Evolutionary conservation across 108 stramenopile species (phyloP).

Genomic region (Conticribra guillardii): DNA sequence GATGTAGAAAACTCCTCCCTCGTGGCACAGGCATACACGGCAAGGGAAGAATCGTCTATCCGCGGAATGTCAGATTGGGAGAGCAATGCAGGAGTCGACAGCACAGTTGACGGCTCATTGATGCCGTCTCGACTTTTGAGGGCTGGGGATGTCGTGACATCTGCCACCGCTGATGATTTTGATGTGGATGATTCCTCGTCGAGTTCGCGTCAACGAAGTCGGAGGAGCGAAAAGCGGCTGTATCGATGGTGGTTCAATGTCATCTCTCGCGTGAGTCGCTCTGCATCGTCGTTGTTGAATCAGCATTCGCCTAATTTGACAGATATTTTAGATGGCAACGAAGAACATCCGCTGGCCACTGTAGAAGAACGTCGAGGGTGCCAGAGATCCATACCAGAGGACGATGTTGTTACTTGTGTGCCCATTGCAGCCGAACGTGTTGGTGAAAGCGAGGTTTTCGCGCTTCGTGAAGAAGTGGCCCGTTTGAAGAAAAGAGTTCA

Average conservation of each 20-base stretch:
- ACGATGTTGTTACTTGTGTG: neutral
- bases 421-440: neutral
- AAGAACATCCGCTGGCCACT: conserved; percentile 6
- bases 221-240: neutral
- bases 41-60: neutral
- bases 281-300: conserved; percentile 45
- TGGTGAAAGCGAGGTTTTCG: conserved; percentile 12
- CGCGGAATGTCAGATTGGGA: neutral
- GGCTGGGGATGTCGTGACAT: neutral
- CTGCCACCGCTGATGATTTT: neutral
- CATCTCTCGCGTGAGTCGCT: conserved; percentile 33
- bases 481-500: conserved; percentile 35
- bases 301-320: conserved; percentile 51
- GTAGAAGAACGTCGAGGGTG: neutral
- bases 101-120: neutral
- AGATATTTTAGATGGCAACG: conserved; percentile 30
- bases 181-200: neutral
- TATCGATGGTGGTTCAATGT: conserved; percentile 36
- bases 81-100: neutral
- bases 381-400: conserved; percentile 6
- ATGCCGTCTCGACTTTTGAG: neutral
- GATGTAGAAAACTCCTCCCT: neutral
- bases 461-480: conserved; percentile 31
- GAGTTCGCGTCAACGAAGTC: neutral
- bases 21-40: neutral